Evolutionary conservation across 1,139 yeast species (phyloP), one percentile per base, ranked within the genome.

Genomic region (Groenewaldozyma auringiensis): DNA sequence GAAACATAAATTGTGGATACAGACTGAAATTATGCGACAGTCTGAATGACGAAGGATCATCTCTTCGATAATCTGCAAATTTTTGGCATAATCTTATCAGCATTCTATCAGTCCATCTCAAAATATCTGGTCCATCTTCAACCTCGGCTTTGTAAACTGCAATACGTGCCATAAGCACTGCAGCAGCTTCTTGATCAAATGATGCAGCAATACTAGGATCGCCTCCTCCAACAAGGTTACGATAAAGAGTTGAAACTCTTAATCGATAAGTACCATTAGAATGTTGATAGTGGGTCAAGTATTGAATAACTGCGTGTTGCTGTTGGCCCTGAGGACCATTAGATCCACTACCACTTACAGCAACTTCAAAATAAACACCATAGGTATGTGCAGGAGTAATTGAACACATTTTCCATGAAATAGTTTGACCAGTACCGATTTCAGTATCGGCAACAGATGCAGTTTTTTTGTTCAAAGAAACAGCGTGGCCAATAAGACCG

Each of bases 141-240:
- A 64, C 84, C 68, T 92, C 89, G 40, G 92, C 80, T 69, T 85
- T 92, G 73, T 78, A 84, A 45, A 92, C 88, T 3, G 96, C 94
- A 48, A 92, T 81, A 64, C 98, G 77, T 1, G 97, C 84, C 88
- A 89, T 86, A 53, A 92, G 73, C 1, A 89, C 97, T 6, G 97
- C 96, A 9, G 98, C 96, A 17, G 97, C 96, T 66, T 92, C 98
- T 70, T 94, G 98, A 67, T 92, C 99, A 65, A 92, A 92, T n/a
- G 94, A 73, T 31, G 70, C 70, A 6, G 79, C 74, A 51, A 76
- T 71, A 34, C 67, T 68, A 31, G 75, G 75, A 46, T 71, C 74
- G 44, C 79, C 81, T 22, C 66, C 69, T 18, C 65, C 62, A 22
- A 71, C 78, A 59, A 82, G 69, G 55, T 78, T 76, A 56, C 86